Evolutionary conservation across 2,329 filamentous ascomycete species (phyloP).

Genomic region (Fusarium buharicum): DNA sequence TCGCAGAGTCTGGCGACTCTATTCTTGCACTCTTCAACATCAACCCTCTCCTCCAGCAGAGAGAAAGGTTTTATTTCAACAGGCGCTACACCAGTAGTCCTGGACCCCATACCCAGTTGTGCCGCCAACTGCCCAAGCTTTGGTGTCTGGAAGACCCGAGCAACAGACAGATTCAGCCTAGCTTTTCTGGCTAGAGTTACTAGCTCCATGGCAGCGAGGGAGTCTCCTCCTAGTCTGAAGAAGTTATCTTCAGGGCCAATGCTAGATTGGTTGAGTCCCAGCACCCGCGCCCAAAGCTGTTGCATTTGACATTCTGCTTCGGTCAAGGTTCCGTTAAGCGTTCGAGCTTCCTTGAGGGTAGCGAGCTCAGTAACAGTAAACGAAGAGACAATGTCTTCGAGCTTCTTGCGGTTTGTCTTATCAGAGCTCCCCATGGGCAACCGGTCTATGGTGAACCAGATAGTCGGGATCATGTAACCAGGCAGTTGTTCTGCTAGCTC

Average conservation of each 20-base stretch:
- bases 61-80: too few relatives aligned
- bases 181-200: conserved; percentile 11
- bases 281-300: conserved; percentile 52
- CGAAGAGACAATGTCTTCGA: conserved; percentile 15
- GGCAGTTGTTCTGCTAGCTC: conserved; percentile 12
- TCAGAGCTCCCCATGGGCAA: conserved; percentile 29
- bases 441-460: conserved; percentile 20
- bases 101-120: not conserved
- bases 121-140: conserved; percentile 1
- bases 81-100: too few relatives aligned
- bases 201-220: conserved; percentile 58
- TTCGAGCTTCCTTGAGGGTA: not conserved
- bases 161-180: conserved; percentile 9
- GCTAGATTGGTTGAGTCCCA: conserved; percentile 46
- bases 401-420: conserved; percentile 26
- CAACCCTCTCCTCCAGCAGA: too few relatives aligned
- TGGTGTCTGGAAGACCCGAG: conserved; percentile 16
- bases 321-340: not conserved
- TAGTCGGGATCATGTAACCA: conserved; percentile 34
- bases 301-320: conserved; percentile 38
- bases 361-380: not conserved
- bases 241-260: conserved; percentile 59
- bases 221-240: conserved; percentile 61
- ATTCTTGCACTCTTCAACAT: too few relatives aligned
- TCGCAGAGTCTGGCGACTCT: not conserved